Base-by-base conservation (phyloP, 2,329 filamentous ascomycete species). In the Cyphellophora europaea region DNA sequence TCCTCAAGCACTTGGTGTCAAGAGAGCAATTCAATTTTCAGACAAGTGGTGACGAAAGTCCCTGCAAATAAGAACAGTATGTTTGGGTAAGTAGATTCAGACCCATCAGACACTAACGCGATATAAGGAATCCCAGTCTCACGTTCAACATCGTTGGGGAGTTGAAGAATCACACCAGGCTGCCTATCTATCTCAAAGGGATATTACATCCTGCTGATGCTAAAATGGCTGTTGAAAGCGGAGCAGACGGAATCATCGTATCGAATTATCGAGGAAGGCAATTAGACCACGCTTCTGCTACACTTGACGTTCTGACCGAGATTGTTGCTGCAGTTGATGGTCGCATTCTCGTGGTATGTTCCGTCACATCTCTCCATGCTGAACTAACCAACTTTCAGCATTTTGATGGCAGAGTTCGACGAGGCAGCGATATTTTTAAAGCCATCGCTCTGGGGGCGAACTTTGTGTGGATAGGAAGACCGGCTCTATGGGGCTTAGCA, bases 351-450 rank as follows among this genome's bases (percentile, higher is more conserved):
- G 30, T 34, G 5, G n/a, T n/a, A n/a, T n/a, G n/a, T n/a, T n/a
- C n/a, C n/a, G n/a, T n/a, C n/a, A n/a, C n/a, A n/a, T n/a, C 16
- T 16, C n/a, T n/a, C n/a, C n/a, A n/a, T n/a, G n/a, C n/a, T n/a
- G n/a, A n/a, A n/a, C n/a, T n/a, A n/a, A 29, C 12, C n/a, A 13
- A 10, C 16, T 29, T 12, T 12, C 12, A 29, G 27, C 30, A 32
- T 14, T 17, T 42, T 16, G 54, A 58, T 28, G 54, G 54, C 3
- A 55, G 53, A 1, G 54, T 58, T 13, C 48, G 53, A 3, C 48
- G 53, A 2, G 55, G 54, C 0, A 49, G 50, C 2, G 55, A 58
- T 36, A 50, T 58, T 11, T 57, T 57, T 44, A 57, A 57, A 27
- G 53, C 53, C 2, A 19, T 58, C 3, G 55, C 55, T 4, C 35